Base-by-base conservation (phyloP, 441 rosid species). In the Hypseocharis bilobata region DNA sequence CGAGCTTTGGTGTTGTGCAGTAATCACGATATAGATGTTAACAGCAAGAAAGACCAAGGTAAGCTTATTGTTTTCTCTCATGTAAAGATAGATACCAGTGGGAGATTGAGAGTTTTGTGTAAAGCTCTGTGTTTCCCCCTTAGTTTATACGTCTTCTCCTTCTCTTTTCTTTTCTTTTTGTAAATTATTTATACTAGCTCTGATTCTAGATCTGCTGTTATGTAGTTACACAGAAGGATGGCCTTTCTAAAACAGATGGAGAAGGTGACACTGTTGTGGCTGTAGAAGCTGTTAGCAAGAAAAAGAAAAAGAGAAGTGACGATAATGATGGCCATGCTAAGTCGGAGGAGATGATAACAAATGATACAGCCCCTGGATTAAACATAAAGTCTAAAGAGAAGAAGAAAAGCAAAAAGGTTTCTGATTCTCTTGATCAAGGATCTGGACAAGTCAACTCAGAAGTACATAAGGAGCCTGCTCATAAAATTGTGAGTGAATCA, bases 21-120 rank as follows among this genome's bases (percentile, higher is more conserved):
- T 60, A 60, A 52, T 58, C 30, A 20, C 1, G 68, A 64, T 42
- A 59, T 65, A 71, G 74, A 66, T 62, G 45, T 66, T 22, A 68
- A 70, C 63, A 72, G 65, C 61, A 60, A 60, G 38, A 71, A 70
- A 47, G 67, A 28, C 52, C 71, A 65, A 77, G 87, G 87, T 83
- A 47, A 69, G 67, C 34, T 60, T 14, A 6, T 62, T 40, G n/a
- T 32, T 3, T 32, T 58, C 4, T 6, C 2, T 47, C 22, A 47
- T 47, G 4, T 47, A 47, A 2, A 42, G 47, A 42, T 11, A 0
- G 47, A 0, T 42, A 4, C 2, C 16, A 17, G 22, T n/a, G 17
- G 54, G 23, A 47, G 6, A 47, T 6, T 47, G 4, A 1, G 10
- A n/a, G 4, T 1, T 54, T 6, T 6, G 22, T 23, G 58, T 25